These are phyloP conservation scores for Sporobolomyces pararoseus DNA, from an alignment of 768 basidiomycete genomes.

Conservation along the genomic window DNA sequence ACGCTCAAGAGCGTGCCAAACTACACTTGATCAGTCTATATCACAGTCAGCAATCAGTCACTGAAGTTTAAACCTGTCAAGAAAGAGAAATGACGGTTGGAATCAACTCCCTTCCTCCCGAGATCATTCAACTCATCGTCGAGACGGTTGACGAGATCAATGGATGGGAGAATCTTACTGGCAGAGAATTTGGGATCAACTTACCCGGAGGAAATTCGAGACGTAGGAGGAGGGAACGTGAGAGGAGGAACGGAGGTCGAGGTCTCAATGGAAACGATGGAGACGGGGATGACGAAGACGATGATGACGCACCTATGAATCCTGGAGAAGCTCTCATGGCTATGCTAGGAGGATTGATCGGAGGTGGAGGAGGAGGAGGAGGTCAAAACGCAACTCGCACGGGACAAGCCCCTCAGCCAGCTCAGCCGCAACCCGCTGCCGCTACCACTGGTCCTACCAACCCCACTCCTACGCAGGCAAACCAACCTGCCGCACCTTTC, in stretches of 20 bases:
- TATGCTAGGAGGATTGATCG: background rate
- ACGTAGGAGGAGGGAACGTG: background rate
- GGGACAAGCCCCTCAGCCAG: no score
- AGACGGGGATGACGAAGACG: background rate
- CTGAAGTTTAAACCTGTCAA: no score
- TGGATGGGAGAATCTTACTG: background rate
- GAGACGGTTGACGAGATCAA: conserved; percentile 10
- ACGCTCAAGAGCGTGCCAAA: no score
- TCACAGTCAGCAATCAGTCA: no score
- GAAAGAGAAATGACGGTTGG: background rate
- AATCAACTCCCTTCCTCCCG: conserved; percentile 25
- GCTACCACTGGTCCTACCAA: background rate
- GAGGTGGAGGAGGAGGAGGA: background rate
- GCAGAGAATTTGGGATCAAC: background rate
- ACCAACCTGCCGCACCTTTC: no score
- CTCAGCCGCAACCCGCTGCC: conserved; percentile 5
- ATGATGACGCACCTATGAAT: background rate
- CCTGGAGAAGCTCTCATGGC: background rate
- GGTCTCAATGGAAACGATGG: background rate
- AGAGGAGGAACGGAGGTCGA: background rate
- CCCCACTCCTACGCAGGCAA: background rate
- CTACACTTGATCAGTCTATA: no score
- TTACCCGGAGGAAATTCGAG: background rate
- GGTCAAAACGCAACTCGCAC: background rate
- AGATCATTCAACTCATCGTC: conserved; percentile 31